Conservation (phyloP, 2,329 filamentous ascomycete genomes). For the Aureobasidium musti region DNA sequence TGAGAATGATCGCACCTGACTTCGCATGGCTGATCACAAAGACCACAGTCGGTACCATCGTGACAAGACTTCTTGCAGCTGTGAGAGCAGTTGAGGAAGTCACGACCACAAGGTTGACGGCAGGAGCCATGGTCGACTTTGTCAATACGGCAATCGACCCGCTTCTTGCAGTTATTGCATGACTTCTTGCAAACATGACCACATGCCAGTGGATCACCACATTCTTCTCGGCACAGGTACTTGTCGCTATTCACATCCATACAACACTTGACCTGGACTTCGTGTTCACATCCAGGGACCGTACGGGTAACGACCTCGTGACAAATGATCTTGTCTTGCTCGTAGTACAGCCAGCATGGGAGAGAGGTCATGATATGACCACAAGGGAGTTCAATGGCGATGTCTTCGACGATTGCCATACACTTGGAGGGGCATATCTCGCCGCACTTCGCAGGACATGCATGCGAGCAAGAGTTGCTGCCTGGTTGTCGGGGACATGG, state of each 20-base stretch:
- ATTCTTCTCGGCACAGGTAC: slow-evolving; percentile 55
- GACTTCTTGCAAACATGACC: slow-evolving; percentile 58
- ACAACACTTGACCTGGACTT: slow-evolving; percentile 53
- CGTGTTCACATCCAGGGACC: slow-evolving; percentile 60
- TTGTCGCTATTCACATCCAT: slow-evolving; percentile 45
- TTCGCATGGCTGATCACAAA: slow-evolving; percentile 56
- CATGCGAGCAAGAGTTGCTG: slow-evolving; percentile 44
- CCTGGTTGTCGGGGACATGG: slow-evolving; percentile 43
- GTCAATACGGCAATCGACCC: slow-evolving; percentile 38
- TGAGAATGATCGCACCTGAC: slow-evolving; percentile 58
- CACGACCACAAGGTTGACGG: slow-evolving; percentile 52
- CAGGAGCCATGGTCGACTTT: slow-evolving; percentile 53
- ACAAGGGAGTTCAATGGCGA: slow-evolving; percentile 39
- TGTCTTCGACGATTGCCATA: slow-evolving; percentile 36
- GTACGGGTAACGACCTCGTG: slow-evolving; percentile 47
- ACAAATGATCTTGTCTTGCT: slow-evolving; percentile 55
- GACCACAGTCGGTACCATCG: slow-evolving; percentile 48
- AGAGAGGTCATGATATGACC: slow-evolving; percentile 36
- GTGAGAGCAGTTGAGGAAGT: slow-evolving; percentile 60
- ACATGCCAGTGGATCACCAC: slow-evolving; percentile 54
- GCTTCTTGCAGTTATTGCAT: slow-evolving; percentile 55
- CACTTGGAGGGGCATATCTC: slow-evolving; percentile 37
- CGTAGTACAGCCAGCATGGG: slow-evolving; percentile 43
- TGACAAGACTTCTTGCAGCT: slow-evolving; percentile 58
- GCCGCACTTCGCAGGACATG: slow-evolving; percentile 46